Evolutionary conservation across 495 filamentous ascomycete genomes (phyloP).

Genomic region (Pseudomonodictys pantanalensis): DNA sequence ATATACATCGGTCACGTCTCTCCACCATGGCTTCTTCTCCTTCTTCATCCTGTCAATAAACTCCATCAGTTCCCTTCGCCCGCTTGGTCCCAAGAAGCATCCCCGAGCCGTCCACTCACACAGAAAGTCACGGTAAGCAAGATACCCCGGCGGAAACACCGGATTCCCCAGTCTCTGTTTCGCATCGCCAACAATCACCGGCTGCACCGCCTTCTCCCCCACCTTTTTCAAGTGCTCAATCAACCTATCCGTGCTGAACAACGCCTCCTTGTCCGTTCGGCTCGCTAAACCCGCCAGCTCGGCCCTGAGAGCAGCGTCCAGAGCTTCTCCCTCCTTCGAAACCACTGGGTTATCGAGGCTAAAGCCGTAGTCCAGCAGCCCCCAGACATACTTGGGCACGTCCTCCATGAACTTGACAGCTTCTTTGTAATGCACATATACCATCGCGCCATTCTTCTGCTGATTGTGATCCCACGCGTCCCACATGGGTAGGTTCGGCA

Average conservation of each 20-base stretch:
- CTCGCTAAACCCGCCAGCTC: constrained; percentile 1
- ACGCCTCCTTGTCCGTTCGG: neutral
- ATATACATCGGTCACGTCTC: neutral
- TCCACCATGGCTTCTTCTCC: constrained; percentile 11
- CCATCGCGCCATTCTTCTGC: neutral
- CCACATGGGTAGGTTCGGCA: no score
- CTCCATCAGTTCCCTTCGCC: neutral
- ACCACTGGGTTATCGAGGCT: neutral
- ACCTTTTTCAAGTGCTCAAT: constrained; percentile 2
- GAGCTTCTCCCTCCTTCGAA: neutral
- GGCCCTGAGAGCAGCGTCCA: neutral
- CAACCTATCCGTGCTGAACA: neutral
- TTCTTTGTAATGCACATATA: neutral
- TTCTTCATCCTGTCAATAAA: constrained; percentile 2
- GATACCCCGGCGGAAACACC: constrained; percentile 7
- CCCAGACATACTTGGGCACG: neutral
- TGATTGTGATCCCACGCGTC: neutral
- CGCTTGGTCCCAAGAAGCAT: neutral
- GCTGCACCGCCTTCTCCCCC: constrained; percentile 5
- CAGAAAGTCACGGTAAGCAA: constrained; percentile 1
- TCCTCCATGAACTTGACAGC: constrained; percentile 1
- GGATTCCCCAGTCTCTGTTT: constrained; percentile 11
- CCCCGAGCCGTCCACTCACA: constrained; percentile 18
- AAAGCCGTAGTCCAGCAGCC: constrained; percentile 1
- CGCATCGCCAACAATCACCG: neutral